A percentile compares a stretch with the other conserved stretches of the same genome.
These are phyloP conservation scores for Chamaenerion angustifolium DNA, from an alignment of 345 rosid species.

Conservation along the genomic window DNA sequence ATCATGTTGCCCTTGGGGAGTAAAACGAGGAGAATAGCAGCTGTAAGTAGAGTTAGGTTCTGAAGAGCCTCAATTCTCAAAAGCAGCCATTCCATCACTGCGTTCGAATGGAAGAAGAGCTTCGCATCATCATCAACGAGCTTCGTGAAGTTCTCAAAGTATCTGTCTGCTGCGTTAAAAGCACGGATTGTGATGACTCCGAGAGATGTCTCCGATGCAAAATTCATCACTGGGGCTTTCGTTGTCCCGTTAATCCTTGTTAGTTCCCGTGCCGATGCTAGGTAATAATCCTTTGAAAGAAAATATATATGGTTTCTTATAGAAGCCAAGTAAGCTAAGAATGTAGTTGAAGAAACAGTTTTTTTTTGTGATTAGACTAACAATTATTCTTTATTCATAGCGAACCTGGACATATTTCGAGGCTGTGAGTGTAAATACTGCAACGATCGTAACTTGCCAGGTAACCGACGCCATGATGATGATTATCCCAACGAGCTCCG, in stretches of 20 bases:
- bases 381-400: neutral
- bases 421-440: constrained; percentile 37
- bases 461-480: constrained; percentile 54
- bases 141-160: constrained; percentile 39
- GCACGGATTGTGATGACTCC: constrained; percentile 82
- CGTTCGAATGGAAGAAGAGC: constrained; percentile 68
- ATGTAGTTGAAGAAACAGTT: too few species aligned
- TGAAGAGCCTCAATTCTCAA: constrained; percentile 60
- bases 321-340: too few species aligned
- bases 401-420: constrained; percentile 49
- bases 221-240: constrained; percentile 88
- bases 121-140: constrained; percentile 62
- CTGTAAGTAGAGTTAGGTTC: constrained; percentile 49
- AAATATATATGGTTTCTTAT: constrained; percentile 5
- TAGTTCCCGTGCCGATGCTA: constrained; percentile 68
- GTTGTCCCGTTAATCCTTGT: constrained; percentile 83
- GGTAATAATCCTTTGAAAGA: constrained; percentile 43
- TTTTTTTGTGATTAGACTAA: neutral
- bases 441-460: constrained; percentile 68
- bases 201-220: constrained; percentile 74
- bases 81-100: constrained; percentile 69
- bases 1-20: constrained; percentile 51
- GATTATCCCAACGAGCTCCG: constrained; percentile 30
- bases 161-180: constrained; percentile 47
- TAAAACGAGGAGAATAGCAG: constrained; percentile 55